A percentile compares a stretch with the other conserved stretches of the same genome.
phyloP scores from a whole-genome alignment of 805 yeast genomes.

The Torulaspora indica region DNA sequence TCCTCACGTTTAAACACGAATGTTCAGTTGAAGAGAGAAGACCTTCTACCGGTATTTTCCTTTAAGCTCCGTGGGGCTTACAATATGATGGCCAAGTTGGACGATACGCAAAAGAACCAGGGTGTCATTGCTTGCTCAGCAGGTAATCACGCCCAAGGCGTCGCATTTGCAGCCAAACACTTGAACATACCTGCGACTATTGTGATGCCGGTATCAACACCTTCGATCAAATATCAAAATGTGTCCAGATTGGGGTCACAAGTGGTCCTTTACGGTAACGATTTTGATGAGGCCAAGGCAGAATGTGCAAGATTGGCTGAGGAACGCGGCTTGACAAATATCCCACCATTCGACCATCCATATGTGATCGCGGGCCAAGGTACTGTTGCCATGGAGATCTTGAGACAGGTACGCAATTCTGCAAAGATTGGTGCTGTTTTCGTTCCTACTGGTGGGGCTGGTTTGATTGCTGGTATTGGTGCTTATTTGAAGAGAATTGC shows the following conservation, averaged over 20 bases:
- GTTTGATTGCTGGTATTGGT: conserved; percentile 85
- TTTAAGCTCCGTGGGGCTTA: conserved; percentile 97
- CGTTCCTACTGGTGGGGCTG: conserved; percentile 97
- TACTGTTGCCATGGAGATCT: conserved; percentile 87
- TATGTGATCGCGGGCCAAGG: conserved; percentile 99
- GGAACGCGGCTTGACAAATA: conserved; percentile 72
- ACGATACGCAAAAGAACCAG: conserved; percentile 49
- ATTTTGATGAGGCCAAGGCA: conserved; percentile 88
- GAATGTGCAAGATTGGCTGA: conserved; percentile 74
- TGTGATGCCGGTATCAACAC: conserved; percentile 97
- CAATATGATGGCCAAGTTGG: conserved; percentile 89
- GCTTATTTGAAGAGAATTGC: conserved; percentile 90
- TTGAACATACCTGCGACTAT: conserved; percentile 90
- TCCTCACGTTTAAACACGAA: conserved; percentile 72
- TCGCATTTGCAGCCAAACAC: conserved; percentile 83
- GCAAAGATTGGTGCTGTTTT: conserved; percentile 80
- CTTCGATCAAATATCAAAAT: conserved; percentile 87
- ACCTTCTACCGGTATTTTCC: conserved; percentile 87
- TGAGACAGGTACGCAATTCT: conserved; percentile 69
- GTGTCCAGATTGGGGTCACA: conserved; percentile 91
- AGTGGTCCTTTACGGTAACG: conserved; percentile 90
- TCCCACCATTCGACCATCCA: conserved; percentile 99
- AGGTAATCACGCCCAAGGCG: conserved; percentile 99
- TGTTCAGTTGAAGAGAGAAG: conserved; percentile 83
- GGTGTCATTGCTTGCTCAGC: conserved; percentile 99